Conservation (phyloP, 257 asterid genomes). For the Anisodus acutangulus region DNA sequence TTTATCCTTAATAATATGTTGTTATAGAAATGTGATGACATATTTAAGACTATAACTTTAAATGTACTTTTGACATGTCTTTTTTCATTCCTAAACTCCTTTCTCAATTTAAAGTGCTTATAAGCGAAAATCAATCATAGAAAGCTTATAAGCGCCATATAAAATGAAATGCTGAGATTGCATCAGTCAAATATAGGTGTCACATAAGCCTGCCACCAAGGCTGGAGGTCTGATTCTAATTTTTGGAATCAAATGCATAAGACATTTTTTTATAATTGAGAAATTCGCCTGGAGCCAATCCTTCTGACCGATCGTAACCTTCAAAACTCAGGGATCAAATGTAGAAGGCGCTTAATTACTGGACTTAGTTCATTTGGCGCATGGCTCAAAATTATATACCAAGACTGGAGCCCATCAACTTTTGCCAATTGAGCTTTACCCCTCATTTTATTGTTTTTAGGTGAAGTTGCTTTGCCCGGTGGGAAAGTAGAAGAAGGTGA, state of each 20-base stretch:
- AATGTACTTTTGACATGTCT: neutral
- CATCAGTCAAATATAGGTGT: neutral
- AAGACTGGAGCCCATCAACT: neutral
- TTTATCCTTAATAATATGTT: neutral
- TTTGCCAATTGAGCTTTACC: neutral
- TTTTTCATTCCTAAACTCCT: too few relatives aligned
- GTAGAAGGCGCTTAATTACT: neutral
- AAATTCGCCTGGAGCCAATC: too few relatives aligned
- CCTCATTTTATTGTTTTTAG: constrained; percentile 38
- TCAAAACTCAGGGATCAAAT: neutral
- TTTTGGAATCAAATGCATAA: neutral
- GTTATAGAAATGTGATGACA: neutral
- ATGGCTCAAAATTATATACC: neutral
- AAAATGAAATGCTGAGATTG: neutral
- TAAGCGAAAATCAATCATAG: too few relatives aligned
- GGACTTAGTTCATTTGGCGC: neutral
- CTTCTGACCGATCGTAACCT: too few relatives aligned
- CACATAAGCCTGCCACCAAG: neutral
- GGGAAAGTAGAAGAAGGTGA: constrained; percentile 81
- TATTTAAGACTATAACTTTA: neutral
- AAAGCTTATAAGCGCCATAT: neutral
- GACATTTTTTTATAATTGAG: too few relatives aligned
- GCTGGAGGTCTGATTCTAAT: neutral
- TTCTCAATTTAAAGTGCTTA: neutral
- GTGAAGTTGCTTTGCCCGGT: constrained; percentile 93